A percentile compares a stretch with the other conserved stretches of the same genome.
Evolutionary conservation across 1,284 basidiomycete genomes (phyloP).

Genomic region (Austroboletus novae-zelandiae): DNA sequence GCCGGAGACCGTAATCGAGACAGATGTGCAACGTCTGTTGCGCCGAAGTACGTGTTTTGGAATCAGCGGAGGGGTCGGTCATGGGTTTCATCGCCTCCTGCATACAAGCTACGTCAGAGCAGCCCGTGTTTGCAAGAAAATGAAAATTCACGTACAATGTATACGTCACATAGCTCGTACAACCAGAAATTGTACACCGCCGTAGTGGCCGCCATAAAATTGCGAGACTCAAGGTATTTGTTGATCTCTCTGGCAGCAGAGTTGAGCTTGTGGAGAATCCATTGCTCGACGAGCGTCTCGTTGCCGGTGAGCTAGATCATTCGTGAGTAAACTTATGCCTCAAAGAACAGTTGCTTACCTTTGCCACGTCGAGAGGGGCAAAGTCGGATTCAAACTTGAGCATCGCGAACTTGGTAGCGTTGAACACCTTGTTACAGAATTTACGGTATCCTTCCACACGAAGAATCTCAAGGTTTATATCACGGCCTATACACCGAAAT

Average conservation of each 20-base stretch:
- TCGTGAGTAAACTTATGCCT: conserved; percentile 5
- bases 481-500: conserved; percentile 58
- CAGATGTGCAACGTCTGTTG: conserved; percentile 97
- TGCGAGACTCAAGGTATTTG: conserved; percentile 72
- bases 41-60: conserved; percentile 70
- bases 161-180: conserved; percentile 98
- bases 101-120: conserved; percentile 9
- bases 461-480: conserved; percentile 94
- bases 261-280: conserved; percentile 96
- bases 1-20: conserved; percentile 84
- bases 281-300: conserved; percentile 91
- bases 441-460: conserved; percentile 99
- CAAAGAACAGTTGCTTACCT: conserved; percentile 39
- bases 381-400: conserved; percentile 87
- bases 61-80: conserved; percentile 74
- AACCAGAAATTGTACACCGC: conserved; percentile 95
- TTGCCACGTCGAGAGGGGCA: conserved; percentile 69
- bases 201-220: conserved; percentile 91
- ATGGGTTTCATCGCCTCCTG: conserved; percentile 98
- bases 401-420: conserved; percentile 98
- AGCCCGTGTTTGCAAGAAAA: neutral
- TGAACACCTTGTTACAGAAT: conserved; percentile 99
- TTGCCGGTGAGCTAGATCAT: conserved; percentile 73
- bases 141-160: conserved; percentile 66
- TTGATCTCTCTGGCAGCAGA: conserved; percentile 78